A percentile compares a stretch with the other conserved stretches of the same genome.
Conservation (phyloP, 2,329 filamentous ascomycete species). For the Arthrobotrys pseudoclavata region DNA sequence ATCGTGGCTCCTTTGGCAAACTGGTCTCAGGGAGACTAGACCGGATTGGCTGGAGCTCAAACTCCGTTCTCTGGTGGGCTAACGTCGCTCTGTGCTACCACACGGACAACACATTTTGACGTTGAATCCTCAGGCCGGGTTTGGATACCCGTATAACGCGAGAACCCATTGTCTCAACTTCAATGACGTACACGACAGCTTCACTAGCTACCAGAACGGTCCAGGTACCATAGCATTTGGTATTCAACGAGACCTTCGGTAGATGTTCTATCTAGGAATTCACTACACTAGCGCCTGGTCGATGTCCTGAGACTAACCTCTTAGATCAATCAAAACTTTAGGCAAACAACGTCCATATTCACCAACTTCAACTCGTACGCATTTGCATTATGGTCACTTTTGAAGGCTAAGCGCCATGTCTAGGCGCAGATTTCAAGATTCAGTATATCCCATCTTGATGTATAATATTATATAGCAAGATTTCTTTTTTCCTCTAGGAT, state of each 20-base stretch:
- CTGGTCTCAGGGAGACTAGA: too few species aligned
- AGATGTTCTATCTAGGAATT: background rate
- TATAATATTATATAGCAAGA: background rate
- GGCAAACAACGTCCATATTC: background rate
- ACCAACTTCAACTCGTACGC: too few species aligned
- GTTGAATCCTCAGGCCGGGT: background rate
- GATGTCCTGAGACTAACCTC: too few species aligned
- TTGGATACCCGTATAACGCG: too few species aligned
- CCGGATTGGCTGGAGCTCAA: background rate
- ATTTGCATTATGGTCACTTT: too few species aligned
- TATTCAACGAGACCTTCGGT: background rate
- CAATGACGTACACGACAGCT: background rate
- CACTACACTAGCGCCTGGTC: background rate
- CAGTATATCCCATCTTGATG: too few species aligned
- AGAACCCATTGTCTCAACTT: background rate
- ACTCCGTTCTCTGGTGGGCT: background rate
- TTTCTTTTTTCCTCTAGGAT: background rate
- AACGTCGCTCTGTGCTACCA: background rate
- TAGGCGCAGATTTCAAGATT: too few species aligned
- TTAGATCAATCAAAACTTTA: background rate
- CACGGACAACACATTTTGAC: conserved; percentile 8
- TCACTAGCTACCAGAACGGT: background rate
- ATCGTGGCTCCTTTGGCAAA: too few species aligned
- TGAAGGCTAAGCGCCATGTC: too few species aligned
- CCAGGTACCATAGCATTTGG: background rate